phyloP scores from a whole-genome alignment of 371 early-diverging fungal species.

The Cokeromyces recurvatus region DNA sequence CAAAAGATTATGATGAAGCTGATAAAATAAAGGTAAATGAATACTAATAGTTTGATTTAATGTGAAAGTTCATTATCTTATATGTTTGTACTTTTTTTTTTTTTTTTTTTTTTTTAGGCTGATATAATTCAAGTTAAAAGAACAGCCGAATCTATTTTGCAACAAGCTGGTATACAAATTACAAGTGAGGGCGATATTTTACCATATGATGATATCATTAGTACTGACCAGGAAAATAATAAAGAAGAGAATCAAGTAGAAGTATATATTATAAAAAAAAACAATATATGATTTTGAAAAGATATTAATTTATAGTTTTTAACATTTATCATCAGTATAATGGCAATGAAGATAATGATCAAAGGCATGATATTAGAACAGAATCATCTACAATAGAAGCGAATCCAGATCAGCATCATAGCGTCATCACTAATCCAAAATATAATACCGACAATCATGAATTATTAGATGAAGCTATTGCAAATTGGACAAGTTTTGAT shows the following conservation, averaged over 20 bases:
- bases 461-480: constrained; percentile 15
- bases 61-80: neutral
- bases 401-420: too few relatives aligned
- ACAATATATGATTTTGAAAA: too few relatives aligned
- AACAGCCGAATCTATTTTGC: constrained; percentile 12
- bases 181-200: constrained; percentile 17
- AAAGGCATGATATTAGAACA: too few relatives aligned
- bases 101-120: constrained; percentile 3
- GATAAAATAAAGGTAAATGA: constrained; percentile 65
- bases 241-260: constrained; percentile 2
- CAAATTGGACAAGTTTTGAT: constrained; percentile 26
- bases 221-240: neutral
- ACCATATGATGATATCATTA: too few relatives aligned
- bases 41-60: too few relatives aligned
- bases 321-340: too few relatives aligned
- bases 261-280: constrained; percentile 4
- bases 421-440: too few relatives aligned
- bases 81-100: too few relatives aligned
- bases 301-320: too few relatives aligned
- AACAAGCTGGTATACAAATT: constrained; percentile 20
- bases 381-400: too few relatives aligned
- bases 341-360: too few relatives aligned
- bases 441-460: too few relatives aligned
- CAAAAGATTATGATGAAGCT: constrained; percentile 74
- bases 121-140: constrained; percentile 19